phyloP scores from a whole-genome alignment of 2,329 filamentous ascomycete genomes.

The Cladosporium sp. region DNA sequence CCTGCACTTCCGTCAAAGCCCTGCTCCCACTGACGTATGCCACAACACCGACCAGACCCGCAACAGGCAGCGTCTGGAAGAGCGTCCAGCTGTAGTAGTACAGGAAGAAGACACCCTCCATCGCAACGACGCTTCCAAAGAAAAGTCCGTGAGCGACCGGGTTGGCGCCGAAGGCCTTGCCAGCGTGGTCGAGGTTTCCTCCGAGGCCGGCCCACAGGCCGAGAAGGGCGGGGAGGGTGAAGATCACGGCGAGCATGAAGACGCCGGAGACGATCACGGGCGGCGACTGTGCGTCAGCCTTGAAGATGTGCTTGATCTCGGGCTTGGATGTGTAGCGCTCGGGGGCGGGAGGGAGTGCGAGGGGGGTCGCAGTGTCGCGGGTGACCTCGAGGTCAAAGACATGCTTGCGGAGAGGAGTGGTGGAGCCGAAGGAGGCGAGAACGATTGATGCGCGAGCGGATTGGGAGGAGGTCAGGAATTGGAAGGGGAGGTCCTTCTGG shows the following conservation, averaged over 20 bases:
- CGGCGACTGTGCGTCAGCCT: conserved; percentile 69
- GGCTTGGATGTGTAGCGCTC: conserved; percentile 76
- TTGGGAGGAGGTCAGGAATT: conserved; percentile 63
- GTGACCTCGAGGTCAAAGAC: conserved; percentile 68
- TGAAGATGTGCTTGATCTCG: conserved; percentile 91
- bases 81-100: conserved; percentile 92
- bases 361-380: conserved; percentile 55
- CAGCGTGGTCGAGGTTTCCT: conserved; percentile 72
- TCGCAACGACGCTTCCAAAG: conserved; percentile 75
- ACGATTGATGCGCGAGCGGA: conserved; percentile 75
- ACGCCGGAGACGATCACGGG: conserved; percentile 71
- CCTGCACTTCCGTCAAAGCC: conserved; percentile 88
- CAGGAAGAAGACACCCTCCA: conserved; percentile 89
- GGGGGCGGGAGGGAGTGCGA: conserved; percentile 58
- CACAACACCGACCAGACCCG: conserved; percentile 59
- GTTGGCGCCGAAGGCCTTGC: conserved; percentile 66
- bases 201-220: conserved; percentile 71
- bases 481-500: conserved; percentile 80
- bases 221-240: conserved; percentile 67
- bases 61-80: conserved; percentile 77
- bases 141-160: conserved; percentile 79
- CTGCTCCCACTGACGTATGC: conserved; percentile 82
- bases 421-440: conserved; percentile 77
- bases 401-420: conserved; percentile 59
- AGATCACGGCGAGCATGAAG: conserved; percentile 68